Base-by-base conservation (phyloP, 768 basidiomycete species). In the Suillus sp. region DNA sequence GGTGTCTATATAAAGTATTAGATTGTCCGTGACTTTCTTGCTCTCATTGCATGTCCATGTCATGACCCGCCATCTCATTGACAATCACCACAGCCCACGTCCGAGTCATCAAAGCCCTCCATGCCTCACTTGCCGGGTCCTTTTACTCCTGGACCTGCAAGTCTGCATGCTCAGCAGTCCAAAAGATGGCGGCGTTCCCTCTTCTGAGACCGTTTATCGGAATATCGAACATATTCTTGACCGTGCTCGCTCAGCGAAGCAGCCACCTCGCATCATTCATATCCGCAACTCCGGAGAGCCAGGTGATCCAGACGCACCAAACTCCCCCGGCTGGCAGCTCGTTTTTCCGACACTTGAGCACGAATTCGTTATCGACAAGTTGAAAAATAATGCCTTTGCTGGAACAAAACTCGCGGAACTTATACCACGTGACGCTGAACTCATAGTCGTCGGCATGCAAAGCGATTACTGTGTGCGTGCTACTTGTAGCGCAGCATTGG, bases 351-450 rank as follows among this genome's bases (percentile, higher is more conserved):
- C 86, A 0, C 78, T 79, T 9, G 72, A 80, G 0, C 68, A 78
- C 68, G 89, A 90, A 71, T 71, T 75, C 57, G 77, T 89, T 59
- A 67, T 90, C 53, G 88, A 90, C 76, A 90, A 90, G 76, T 76
- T 77, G 56, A 87, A 87, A 76, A 89, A 86, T 76, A 89, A 90
- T 66, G 87, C 88, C 32, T 91, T 90, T 66, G 79, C 82, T 0
- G 86, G 86, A 13, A 90, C 88, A 22, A 65, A 59, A 13, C 78
- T 91, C 4, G 81, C 74, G 9, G 78, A 81, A 3, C 69, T 86
- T 48, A 75, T 91, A 40, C 78, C 81, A 0, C 60, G 70, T 3
- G 80, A 84, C 35, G 87, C 87, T 16, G 84, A 89, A 78, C 79
- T 90, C 58, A 80, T 90, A 58, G 80, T 90, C 57, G 84, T 83